A percentile compares a stretch with the other conserved stretches of the same genome.
Evolutionary conservation across 192 early-diverging fungal species (phyloP).

Genomic region (Podochytrium sp.): DNA sequence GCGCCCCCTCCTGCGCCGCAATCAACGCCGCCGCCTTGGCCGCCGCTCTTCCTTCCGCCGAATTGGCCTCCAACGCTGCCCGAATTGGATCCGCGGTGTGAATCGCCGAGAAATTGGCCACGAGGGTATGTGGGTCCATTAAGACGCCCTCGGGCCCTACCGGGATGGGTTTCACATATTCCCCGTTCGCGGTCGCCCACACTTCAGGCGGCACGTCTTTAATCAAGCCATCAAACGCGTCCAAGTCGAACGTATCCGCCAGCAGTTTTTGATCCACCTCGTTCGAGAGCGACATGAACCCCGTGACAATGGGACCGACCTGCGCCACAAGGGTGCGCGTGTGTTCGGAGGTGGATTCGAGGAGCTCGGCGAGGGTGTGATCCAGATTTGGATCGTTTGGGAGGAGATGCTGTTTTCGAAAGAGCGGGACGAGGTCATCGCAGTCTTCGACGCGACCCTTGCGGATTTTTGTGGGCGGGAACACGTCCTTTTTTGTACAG

Average conservation of each 20-base stretch:
- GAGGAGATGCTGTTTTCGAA: conserved; percentile 49
- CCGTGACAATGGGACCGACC: conserved; percentile 51
- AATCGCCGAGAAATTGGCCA: neutral
- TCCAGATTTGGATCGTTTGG: conserved; percentile 40
- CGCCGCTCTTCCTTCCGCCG: conserved; percentile 24
- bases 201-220: conserved; percentile 47
- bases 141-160: conserved; percentile 9
- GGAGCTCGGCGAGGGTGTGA: conserved; percentile 48
- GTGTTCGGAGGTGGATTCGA: conserved; percentile 42
- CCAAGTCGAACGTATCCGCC: conserved; percentile 46
- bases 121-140: conserved; percentile 6
- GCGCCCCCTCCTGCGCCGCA: conserved; percentile 29
- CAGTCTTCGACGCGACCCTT: conserved; percentile 59
- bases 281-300: conserved; percentile 55
- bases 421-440: conserved; percentile 62
- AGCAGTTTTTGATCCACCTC: conserved; percentile 51
- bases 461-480: conserved; percentile 47
- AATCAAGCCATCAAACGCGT: conserved; percentile 49
- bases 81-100: conserved; percentile 22
- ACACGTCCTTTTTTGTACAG: conserved; percentile 47
- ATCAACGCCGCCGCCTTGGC: conserved; percentile 27
- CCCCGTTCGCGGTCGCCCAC: conserved; percentile 11
- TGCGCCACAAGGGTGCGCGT: conserved; percentile 55
- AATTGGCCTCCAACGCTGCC: conserved; percentile 33
- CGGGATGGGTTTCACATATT: conserved; percentile 19